phyloP scores from a whole-genome alignment of 306 rosid species.

The Begonia loranthoides region DNA sequence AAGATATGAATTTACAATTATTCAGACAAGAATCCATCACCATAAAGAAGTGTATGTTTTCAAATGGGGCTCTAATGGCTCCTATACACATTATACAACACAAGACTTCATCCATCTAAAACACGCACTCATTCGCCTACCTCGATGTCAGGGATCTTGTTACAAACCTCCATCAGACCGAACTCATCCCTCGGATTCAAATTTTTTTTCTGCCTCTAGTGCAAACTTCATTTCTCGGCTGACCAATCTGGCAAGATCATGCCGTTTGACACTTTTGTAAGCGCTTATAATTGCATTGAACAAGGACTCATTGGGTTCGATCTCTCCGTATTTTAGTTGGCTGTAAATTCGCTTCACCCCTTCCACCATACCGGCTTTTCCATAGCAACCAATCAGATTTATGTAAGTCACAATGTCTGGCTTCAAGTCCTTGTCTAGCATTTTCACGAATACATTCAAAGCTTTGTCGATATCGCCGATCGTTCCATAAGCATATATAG shows the following conservation, averaged over 20 bases:
- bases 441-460: slow-evolving; percentile 59
- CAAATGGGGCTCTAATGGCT: background rate
- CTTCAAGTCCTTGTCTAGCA: slow-evolving; percentile 50
- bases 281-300: slow-evolving; percentile 56
- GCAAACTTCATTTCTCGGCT: slow-evolving; percentile 42
- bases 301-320: slow-evolving; percentile 44
- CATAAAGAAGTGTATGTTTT: no score
- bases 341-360: slow-evolving; percentile 67
- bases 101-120: background rate
- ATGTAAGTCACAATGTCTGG: slow-evolving; percentile 64
- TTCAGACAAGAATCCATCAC: no score
- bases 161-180: slow-evolving; percentile 17
- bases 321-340: slow-evolving; percentile 49
- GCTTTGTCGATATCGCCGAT: slow-evolving; percentile 58
- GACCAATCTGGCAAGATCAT: slow-evolving; percentile 50
- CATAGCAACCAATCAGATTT: slow-evolving; percentile 60
- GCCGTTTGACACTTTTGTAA: slow-evolving; percentile 40
- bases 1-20: no score
- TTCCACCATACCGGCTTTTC: slow-evolving; percentile 72
- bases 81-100: background rate
- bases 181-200: slow-evolving; percentile 20
- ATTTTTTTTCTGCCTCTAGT: slow-evolving; percentile 12
- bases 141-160: slow-evolving; percentile 1
- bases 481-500: slow-evolving; percentile 53
- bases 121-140: background rate